Percentiles rank a stretch among this genome's conserved stretches.
Conservation (phyloP, 106 monocot species). For the Posidonia australis region DNA sequence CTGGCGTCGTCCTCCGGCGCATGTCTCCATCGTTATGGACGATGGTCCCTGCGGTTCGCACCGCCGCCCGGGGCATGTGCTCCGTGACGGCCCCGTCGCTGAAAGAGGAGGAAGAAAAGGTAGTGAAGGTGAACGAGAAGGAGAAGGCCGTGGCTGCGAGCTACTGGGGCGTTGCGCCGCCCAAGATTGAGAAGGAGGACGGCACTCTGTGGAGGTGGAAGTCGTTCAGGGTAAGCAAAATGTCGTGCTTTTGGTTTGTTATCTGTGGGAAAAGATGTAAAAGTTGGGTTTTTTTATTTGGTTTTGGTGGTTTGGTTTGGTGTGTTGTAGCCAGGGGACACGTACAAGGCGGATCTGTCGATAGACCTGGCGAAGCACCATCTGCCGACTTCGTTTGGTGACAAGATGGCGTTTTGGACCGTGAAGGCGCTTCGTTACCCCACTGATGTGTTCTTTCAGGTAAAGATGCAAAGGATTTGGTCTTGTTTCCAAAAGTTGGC, state of each 20-base stretch:
- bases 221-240: constrained; percentile 42
- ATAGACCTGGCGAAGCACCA: constrained; percentile 18
- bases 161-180: constrained; percentile 58
- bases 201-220: constrained; percentile 78
- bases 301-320: too few relatives aligned
- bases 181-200: constrained; percentile 46
- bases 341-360: constrained; percentile 11
- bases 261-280: too few relatives aligned
- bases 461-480: not conserved
- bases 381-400: not conserved
- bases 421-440: constrained; percentile 12
- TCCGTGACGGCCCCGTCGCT: not conserved
- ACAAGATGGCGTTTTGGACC: constrained; percentile 13
- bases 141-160: constrained; percentile 18
- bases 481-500: too few relatives aligned
- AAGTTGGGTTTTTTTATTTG: too few relatives aligned
- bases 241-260: too few relatives aligned
- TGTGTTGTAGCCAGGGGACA: constrained; percentile 13
- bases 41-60: too few relatives aligned
- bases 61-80: not conserved
- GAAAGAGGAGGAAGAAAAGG: not conserved
- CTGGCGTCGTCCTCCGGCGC: not conserved
- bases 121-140: constrained; percentile 15
- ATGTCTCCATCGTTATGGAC: not conserved
- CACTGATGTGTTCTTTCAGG: constrained; percentile 20